Evolutionary conservation across 176 grass and related monocot genomes (phyloP).

Genomic region (Microstegium vimineum): DNA sequence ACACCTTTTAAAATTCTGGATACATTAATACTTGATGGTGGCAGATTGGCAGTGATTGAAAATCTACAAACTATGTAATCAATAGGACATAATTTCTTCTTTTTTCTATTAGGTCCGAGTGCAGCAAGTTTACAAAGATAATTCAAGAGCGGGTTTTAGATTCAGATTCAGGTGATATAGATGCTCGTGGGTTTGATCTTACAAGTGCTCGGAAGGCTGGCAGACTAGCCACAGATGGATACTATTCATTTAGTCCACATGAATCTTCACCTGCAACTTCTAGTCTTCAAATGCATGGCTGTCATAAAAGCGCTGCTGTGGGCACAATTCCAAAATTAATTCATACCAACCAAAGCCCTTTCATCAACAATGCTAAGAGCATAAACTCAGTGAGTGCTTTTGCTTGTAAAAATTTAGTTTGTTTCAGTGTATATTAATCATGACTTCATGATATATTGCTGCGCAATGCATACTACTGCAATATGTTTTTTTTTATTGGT

Average conservation of each 20-base stretch:
- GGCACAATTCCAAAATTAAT: slow-evolving; percentile 26
- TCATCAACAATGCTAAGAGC: slow-evolving; percentile 22
- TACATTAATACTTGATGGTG: background rate
- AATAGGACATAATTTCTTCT: slow-evolving; percentile 11
- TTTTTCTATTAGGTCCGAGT: slow-evolving; percentile 61
- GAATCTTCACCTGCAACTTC: slow-evolving; percentile 36
- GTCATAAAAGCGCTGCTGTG: slow-evolving; percentile 33
- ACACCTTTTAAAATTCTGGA: background rate
- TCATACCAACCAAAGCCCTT: slow-evolving; percentile 18
- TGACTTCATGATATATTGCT: background rate
- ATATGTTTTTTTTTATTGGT: background rate
- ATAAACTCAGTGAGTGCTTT: slow-evolving; percentile 40
- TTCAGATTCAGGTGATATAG: slow-evolving; percentile 32
- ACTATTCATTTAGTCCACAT: slow-evolving; percentile 41
- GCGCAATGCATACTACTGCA: background rate
- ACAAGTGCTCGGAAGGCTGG: slow-evolving; percentile 27
- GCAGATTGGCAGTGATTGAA: background rate
- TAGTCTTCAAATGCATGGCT: background rate
- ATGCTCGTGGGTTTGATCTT: slow-evolving; percentile 21
- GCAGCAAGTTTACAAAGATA: slow-evolving; percentile 61
- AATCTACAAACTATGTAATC: slow-evolving; percentile 4
- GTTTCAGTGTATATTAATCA: background rate
- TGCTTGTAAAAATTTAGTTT: slow-evolving; percentile 1
- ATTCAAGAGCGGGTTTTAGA: slow-evolving; percentile 80
- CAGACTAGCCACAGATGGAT: slow-evolving; percentile 16